These are phyloP conservation scores for Cucurbita argyrosperma DNA, from an alignment of 306 rosid genomes.

Conservation along the genomic window DNA sequence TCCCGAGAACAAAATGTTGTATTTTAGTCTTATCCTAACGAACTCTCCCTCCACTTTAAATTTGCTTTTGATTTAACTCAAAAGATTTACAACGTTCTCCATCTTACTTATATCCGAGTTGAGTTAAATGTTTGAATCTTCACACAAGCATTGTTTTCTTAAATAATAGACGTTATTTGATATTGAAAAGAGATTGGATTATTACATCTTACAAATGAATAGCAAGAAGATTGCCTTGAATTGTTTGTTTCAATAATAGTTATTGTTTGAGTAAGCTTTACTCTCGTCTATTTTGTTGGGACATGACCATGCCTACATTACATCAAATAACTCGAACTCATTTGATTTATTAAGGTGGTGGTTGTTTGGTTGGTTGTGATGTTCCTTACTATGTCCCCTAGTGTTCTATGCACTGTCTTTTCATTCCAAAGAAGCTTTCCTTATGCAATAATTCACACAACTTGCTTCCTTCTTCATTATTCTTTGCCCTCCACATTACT, in stretches of 20 bases:
- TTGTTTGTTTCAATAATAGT: not conserved
- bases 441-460: not conserved
- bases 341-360: not conserved
- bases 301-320: not conserved
- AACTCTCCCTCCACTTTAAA: too few relatives aligned
- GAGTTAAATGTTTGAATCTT: too few relatives aligned
- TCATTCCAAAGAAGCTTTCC: not conserved
- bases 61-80: too few relatives aligned
- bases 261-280: not conserved
- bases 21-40: too few relatives aligned
- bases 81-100: too few relatives aligned
- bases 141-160: too few relatives aligned
- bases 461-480: not conserved
- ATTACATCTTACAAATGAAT: too few relatives aligned
- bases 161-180: not conserved
- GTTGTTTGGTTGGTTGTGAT: not conserved
- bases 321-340: not conserved
- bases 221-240: not conserved
- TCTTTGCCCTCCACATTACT: not conserved
- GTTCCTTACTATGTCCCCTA: not conserved
- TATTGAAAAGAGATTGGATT: too few relatives aligned
- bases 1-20: too few relatives aligned
- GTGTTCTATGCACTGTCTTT: not conserved
- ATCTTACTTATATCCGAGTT: too few relatives aligned
- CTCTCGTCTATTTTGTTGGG: not conserved